Percentiles rank a stretch among this genome's conserved stretches.
phyloP scores from a whole-genome alignment of 768 basidiomycete species.

The Lactifluus echinatus region DNA sequence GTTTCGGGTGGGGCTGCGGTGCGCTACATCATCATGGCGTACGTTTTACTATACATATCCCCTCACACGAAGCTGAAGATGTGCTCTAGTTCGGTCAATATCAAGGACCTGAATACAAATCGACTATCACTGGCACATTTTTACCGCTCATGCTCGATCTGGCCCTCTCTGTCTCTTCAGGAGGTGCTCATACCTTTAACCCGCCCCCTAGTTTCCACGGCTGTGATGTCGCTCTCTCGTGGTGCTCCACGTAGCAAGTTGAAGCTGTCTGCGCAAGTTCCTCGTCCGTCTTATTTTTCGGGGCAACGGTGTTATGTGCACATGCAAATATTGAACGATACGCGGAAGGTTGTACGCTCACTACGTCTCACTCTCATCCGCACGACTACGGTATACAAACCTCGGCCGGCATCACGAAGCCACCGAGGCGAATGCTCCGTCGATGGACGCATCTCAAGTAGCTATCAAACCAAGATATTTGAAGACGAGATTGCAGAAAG shows the following conservation, averaged over 20 bases:
- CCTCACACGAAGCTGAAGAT: not conserved
- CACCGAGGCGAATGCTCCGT: conserved; percentile 19
- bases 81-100: conserved; percentile 53
- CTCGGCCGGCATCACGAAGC: conserved; percentile 34
- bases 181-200: conserved; percentile 50
- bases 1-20: conserved; percentile 53
- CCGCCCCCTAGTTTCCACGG: conserved; percentile 49
- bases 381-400: conserved; percentile 57
- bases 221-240: conserved; percentile 47
- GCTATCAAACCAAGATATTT: conserved; percentile 53
- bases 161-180: conserved; percentile 63
- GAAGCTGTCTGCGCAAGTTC: conserved; percentile 54
- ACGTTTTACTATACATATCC: conserved; percentile 26
- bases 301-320: conserved; percentile 71
- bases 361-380: conserved; percentile 56
- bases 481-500: conserved; percentile 59
- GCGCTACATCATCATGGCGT: conserved; percentile 77
- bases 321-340: conserved; percentile 57
- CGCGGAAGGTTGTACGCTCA: conserved; percentile 56
- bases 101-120: conserved; percentile 53
- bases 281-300: conserved; percentile 71
- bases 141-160: conserved; percentile 74
- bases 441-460: conserved; percentile 39
- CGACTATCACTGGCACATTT: conserved; percentile 80
- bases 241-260: conserved; percentile 46